Evolutionary conservation across 805 yeast genomes (phyloP).

Genomic region (Phaffomyces thermotolerans): DNA sequence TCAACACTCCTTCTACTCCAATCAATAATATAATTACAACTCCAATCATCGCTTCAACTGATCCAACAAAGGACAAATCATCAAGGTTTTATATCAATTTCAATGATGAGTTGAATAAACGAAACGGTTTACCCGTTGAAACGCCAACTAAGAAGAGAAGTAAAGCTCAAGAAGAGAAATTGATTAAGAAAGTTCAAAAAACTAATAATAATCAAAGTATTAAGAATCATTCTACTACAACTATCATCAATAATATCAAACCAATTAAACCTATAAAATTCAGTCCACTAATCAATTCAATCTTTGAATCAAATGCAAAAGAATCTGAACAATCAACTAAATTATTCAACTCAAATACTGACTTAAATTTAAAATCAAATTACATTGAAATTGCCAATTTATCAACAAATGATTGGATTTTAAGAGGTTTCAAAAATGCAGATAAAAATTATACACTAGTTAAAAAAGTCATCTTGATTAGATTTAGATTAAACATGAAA

Average conservation of each 20-base stretch:
- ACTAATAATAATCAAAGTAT: neutral
- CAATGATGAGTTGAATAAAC: conserved; percentile 1
- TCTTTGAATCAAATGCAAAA: conserved; percentile 6
- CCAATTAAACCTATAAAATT: conserved; percentile 11
- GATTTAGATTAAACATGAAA: conserved; percentile 34
- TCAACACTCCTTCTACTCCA: conserved; percentile 15
- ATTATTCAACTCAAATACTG: conserved; percentile 2
- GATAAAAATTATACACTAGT: conserved; percentile 29
- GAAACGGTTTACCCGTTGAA: conserved; percentile 7
- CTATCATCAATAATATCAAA: neutral
- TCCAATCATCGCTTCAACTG: neutral
- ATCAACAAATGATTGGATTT: conserved; percentile 31
- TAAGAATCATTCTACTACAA: neutral
- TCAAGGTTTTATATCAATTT: conserved; percentile 17
- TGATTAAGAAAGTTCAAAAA: conserved; percentile 1
- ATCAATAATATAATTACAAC: conserved; percentile 5
- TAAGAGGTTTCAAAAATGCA: conserved; percentile 27
- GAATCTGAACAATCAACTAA: conserved; percentile 1
- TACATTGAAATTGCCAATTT: conserved; percentile 23
- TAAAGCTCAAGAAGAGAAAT: conserved; percentile 5
- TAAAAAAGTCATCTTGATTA: conserved; percentile 28
- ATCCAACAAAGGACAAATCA: conserved; percentile 8
- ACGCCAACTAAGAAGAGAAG: conserved; percentile 12
- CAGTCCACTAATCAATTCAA: conserved; percentile 2
- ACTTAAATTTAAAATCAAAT: conserved; percentile 15